These are phyloP conservation scores for Arthrinium phaeospermum DNA, from an alignment of 2,329 filamentous ascomycete genomes.

Conservation along the genomic window DNA sequence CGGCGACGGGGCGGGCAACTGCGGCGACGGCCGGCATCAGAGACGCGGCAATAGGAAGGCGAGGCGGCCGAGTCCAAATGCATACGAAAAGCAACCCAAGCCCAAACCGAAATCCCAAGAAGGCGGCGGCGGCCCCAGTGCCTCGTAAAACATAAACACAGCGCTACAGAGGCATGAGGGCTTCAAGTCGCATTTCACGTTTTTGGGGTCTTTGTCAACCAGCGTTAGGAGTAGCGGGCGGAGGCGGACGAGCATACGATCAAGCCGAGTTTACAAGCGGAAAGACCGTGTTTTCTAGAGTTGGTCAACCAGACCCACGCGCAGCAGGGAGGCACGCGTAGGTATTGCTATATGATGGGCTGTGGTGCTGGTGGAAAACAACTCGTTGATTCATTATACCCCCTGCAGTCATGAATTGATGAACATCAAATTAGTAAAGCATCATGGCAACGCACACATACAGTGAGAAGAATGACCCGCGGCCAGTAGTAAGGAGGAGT, in stretches of 20 bases:
- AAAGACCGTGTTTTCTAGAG: neutral
- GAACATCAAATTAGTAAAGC: neutral
- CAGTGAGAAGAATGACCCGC: neutral
- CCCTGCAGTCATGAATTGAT: neutral
- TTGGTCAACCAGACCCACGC: neutral
- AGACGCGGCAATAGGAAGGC: conserved; percentile 45
- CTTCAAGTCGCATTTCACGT: neutral
- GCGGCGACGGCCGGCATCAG: conserved; percentile 43
- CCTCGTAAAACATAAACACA: neutral
- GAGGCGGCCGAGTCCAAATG: conserved; percentile 72
- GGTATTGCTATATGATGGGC: neutral
- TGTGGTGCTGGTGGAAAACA: neutral
- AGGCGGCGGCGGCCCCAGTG: conserved; percentile 13
- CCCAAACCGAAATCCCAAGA: conserved; percentile 46
- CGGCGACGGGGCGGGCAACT: conserved; percentile 42
- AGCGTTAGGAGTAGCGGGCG: neutral
- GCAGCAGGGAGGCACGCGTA: neutral
- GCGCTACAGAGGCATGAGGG: neutral
- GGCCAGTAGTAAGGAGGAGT: neutral
- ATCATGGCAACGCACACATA: neutral
- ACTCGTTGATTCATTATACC: neutral
- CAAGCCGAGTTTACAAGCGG: neutral
- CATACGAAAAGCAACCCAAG: conserved; percentile 78
- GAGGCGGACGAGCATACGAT: neutral
- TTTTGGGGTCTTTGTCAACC: too few species aligned